phyloP scores from a whole-genome alignment of 2,329 filamentous ascomycete species.

The Ceratocystis smalleyi region DNA sequence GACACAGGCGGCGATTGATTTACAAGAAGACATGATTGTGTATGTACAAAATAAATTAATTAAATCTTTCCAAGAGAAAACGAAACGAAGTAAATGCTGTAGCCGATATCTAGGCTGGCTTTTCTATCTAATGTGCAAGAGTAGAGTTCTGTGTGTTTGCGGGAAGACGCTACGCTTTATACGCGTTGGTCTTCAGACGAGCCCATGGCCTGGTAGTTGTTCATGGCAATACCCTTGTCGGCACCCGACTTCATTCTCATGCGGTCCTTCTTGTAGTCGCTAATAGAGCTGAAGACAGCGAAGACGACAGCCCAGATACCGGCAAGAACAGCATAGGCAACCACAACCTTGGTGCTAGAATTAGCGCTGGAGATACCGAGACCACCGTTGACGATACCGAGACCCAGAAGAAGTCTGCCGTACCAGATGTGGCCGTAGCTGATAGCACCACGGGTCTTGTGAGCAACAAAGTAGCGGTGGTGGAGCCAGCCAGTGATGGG shows the following conservation, averaged over 20 bases:
- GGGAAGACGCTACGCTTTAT: neutral
- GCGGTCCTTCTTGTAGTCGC: conserved; percentile 13
- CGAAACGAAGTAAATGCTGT: neutral
- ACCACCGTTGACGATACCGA: conserved; percentile 49
- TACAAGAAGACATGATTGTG: neutral
- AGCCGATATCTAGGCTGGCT: neutral
- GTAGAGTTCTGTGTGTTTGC: neutral
- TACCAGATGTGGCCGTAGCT: conserved; percentile 48
- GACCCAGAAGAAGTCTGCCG: conserved; percentile 40
- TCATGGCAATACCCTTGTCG: conserved; percentile 7
- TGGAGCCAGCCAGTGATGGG: conserved; percentile 43
- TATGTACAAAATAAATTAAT: neutral
- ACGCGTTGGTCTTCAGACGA: neutral
- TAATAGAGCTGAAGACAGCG: conserved; percentile 8
- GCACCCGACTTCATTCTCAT: neutral
- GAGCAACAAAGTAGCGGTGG: conserved; percentile 37
- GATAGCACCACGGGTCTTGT: conserved; percentile 33
- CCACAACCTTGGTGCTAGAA: conserved; percentile 28
- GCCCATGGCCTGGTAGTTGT: conserved; percentile 2
- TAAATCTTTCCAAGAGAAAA: neutral
- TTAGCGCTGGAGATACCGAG: conserved; percentile 39
- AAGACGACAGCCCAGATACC: conserved; percentile 30
- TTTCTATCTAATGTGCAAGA: neutral
- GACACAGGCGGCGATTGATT: neutral
- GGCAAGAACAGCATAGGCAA: conserved; percentile 42